Evolutionary conservation across 164 flowering plant genomes (phyloP).

Genomic region (Kalanchoe fedtschenkoi): DNA sequence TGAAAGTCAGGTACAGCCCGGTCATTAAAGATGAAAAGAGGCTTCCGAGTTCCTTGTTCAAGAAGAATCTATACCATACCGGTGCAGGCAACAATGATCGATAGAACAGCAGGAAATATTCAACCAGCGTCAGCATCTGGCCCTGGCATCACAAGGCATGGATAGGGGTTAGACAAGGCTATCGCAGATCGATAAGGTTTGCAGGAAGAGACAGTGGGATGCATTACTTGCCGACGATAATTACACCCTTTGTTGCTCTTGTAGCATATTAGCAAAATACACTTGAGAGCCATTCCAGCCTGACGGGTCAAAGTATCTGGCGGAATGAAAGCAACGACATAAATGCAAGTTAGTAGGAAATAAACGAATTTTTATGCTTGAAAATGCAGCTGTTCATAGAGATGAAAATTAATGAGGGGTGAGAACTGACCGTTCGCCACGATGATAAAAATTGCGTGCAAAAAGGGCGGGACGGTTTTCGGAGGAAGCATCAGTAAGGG

Average conservation of each 20-base stretch:
- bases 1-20: constrained; percentile 88
- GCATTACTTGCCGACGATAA: constrained; percentile 78
- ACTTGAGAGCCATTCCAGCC: constrained; percentile 78
- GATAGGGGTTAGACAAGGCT: constrained; percentile 1
- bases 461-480: constrained; percentile 85
- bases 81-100: constrained; percentile 95
- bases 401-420: not conserved
- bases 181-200: not conserved
- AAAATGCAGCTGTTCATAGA: not conserved
- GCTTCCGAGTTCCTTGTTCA: constrained; percentile 98
- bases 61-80: constrained; percentile 97
- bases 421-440: constrained; percentile 72
- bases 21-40: constrained; percentile 97
- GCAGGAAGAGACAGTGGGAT: not conserved
- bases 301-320: constrained; percentile 94
- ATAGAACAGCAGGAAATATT: constrained; percentile 76
- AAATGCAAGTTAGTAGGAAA: not conserved
- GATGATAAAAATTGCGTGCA: constrained; percentile 95
- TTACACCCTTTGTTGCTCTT: constrained; percentile 84
- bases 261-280: constrained; percentile 69
- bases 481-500: constrained; percentile 93
- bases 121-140: constrained; percentile 90
- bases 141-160: constrained; percentile 40
- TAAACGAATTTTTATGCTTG: not conserved
- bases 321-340: constrained; percentile 11